Percentiles rank a stretch among this genome's conserved stretches.
These are phyloP conservation scores for Odontarrhena argentea DNA, from an alignment of 345 rosid genomes.

Conservation along the genomic window DNA sequence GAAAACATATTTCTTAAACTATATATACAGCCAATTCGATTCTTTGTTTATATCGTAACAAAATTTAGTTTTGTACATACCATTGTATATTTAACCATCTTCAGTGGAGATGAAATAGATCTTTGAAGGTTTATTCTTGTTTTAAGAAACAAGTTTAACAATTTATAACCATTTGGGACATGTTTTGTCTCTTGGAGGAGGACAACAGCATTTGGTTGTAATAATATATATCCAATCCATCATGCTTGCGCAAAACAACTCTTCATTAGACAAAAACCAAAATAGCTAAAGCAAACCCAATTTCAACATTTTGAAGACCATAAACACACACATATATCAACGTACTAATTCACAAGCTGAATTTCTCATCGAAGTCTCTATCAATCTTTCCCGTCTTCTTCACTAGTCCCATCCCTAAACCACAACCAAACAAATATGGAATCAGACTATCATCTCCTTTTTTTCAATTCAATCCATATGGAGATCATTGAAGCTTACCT, in stretches of 20 bases:
- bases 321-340: conserved; percentile 5
- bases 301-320: conserved; percentile 24
- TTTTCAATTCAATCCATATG: conserved; percentile 2
- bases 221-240: neutral
- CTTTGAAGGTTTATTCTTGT: too few species aligned
- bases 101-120: too few species aligned
- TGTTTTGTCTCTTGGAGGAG: neutral
- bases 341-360: conserved; percentile 28
- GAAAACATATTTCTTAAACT: too few species aligned
- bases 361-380: neutral
- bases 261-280: conserved; percentile 9
- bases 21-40: too few species aligned
- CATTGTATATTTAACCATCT: too few species aligned
- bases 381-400: conserved; percentile 58
- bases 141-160: too few species aligned
- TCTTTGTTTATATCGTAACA: too few species aligned
- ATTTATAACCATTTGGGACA: neutral
- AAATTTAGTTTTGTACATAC: too few species aligned
- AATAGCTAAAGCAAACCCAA: conserved; percentile 15
- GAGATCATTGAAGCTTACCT: conserved; percentile 53
- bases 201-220: neutral
- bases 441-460: neutral
- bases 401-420: conserved; percentile 68
- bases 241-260: conserved; percentile 8
- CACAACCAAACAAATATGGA: conserved; percentile 4